A percentile compares a stretch with the other conserved stretches of the same genome.
Evolutionary conservation across 768 basidiomycete species (phyloP).

Genomic region (Paxillus ammoniavirescens): DNA sequence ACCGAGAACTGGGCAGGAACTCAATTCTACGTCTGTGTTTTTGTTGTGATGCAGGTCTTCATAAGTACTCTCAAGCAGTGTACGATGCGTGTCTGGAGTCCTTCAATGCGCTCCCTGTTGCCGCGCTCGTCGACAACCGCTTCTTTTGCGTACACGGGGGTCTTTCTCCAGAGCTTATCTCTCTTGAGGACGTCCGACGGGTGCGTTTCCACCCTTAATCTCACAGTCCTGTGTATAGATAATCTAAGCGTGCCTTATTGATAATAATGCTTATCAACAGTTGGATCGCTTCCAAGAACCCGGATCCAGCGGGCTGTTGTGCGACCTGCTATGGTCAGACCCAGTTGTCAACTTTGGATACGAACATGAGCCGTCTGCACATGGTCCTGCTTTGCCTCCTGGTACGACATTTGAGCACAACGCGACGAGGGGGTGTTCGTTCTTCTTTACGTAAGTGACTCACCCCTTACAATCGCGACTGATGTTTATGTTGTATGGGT

Average conservation of each 20-base stretch:
- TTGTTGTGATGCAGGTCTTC: conserved; percentile 22
- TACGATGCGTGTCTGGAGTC: conserved; percentile 93
- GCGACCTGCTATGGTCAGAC: conserved; percentile 96
- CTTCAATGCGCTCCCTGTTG: conserved; percentile 87
- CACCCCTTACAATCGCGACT: not conserved
- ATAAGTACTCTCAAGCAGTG: conserved; percentile 42
- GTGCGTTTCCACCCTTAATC: conserved; percentile 39
- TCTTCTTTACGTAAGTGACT: conserved; percentile 78
- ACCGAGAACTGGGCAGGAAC: conserved; percentile 70
- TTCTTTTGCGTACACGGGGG: conserved; percentile 99
- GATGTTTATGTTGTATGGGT: not conserved
- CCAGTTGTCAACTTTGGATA: conserved; percentile 87
- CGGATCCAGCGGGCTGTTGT: conserved; percentile 85
- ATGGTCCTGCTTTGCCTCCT: conserved; percentile 51
- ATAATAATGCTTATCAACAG: conserved; percentile 38
- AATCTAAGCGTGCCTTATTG: conserved; percentile 4
- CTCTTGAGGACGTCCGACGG: conserved; percentile 67
- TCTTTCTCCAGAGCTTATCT: conserved; percentile 81
- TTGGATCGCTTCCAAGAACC: conserved; percentile 93
- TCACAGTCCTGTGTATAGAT: not conserved
- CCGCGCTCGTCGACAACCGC: conserved; percentile 89
- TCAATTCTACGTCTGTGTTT: conserved; percentile 32
- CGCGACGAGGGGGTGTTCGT: conserved; percentile 86
- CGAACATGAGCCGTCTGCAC: conserved; percentile 56
- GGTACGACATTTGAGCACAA: conserved; percentile 78